These are phyloP conservation scores for Dissophora ornata DNA, from an alignment of 192 early-diverging fungal genomes.

Conservation along the genomic window DNA sequence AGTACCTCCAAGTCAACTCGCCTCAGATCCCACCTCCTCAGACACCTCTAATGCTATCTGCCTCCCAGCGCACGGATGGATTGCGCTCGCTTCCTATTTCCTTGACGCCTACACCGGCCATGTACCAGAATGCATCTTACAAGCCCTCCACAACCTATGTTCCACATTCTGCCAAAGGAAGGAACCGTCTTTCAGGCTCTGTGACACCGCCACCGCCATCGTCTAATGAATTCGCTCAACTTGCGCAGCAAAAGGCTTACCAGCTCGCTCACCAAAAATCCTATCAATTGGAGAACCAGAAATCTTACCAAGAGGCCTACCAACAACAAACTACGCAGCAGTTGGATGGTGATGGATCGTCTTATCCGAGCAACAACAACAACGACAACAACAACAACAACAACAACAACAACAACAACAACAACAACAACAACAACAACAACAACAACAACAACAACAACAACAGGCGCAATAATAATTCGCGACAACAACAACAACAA, in stretches of 20 bases:
- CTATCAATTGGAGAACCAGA: no score
- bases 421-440: not conserved
- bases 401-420: conserved; percentile 13
- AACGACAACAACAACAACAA: conserved; percentile 9
- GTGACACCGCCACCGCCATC: not conserved
- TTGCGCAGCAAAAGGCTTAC: conserved; percentile 14
- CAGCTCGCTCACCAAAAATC: conserved; percentile 20
- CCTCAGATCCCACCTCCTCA: conserved; percentile 14
- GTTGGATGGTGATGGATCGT: no score
- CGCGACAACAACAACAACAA: conserved; percentile 15
- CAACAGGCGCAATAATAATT: no score
- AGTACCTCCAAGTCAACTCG: conserved; percentile 39
- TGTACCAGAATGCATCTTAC: no score
- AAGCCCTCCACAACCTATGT: conserved; percentile 40
- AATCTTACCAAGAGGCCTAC: not conserved
- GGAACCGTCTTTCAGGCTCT: conserved; percentile 24
- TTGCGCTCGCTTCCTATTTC: not conserved
- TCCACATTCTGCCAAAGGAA: conserved; percentile 22
- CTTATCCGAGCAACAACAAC: no score
- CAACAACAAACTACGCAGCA: no score
- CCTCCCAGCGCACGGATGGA: not conserved
- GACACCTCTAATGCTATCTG: not conserved
- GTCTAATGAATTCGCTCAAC: not conserved
- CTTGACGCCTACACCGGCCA: not conserved
- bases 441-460: conserved; percentile 16